Percentiles rank a stretch among this genome's conserved stretches.
Conservation (phyloP, 139 green algal genomes). For the Chlorella sp. region DNA sequence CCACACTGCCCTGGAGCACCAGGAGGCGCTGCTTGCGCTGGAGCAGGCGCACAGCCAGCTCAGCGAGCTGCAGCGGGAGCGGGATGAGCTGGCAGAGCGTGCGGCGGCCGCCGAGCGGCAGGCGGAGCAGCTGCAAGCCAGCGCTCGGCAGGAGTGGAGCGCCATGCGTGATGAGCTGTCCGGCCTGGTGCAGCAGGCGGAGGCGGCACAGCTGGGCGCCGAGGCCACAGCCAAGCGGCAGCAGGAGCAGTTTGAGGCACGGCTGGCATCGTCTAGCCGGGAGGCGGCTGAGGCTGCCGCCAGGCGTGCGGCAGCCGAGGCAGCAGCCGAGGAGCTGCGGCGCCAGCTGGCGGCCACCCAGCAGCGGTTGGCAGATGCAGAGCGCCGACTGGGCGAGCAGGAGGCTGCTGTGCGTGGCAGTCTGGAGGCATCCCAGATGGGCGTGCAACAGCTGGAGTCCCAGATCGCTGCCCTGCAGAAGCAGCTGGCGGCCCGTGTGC, state of each 20-base stretch:
- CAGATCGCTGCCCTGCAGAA: slow-evolving; percentile 19
- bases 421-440: slow-evolving; percentile 1
- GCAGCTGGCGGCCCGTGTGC: background rate
- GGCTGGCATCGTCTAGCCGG: background rate
- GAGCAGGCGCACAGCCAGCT: slow-evolving; percentile 11
- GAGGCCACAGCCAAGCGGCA: slow-evolving; percentile 11
- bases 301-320: background rate
- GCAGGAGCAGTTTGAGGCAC: slow-evolving; percentile 5
- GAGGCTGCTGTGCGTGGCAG: background rate
- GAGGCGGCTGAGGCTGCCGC: background rate
- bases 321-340: background rate
- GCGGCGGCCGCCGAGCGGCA: background rate
- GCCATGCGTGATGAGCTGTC: slow-evolving; percentile 27
- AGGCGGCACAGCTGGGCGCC: slow-evolving; percentile 27
- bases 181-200: slow-evolving; percentile 19
- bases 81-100: slow-evolving; percentile 12
- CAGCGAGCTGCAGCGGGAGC: slow-evolving; percentile 9
- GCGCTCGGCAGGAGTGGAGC: slow-evolving; percentile 8
- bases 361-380: background rate
- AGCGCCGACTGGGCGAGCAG: background rate
- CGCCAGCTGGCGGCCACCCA: background rate
- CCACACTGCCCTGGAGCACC: slow-evolving; percentile 31
- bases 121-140: background rate
- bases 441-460: slow-evolving; percentile 1
- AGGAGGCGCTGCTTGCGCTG: slow-evolving; percentile 29